phyloP scores from a whole-genome alignment of 2,329 filamentous ascomycete species.

The Drechslera avenae region DNA sequence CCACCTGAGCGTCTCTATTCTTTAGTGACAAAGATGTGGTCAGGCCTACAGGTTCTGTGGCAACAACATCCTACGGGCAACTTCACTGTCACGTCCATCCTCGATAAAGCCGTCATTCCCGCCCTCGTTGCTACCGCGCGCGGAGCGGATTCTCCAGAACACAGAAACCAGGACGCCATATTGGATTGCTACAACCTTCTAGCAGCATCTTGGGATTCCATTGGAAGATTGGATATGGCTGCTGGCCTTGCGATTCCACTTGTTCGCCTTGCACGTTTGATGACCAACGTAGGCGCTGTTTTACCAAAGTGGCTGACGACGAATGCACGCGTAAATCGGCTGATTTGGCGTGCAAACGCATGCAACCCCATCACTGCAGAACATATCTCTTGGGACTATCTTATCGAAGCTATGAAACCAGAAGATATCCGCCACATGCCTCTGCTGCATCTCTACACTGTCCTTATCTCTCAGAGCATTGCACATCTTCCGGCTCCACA shows the following conservation, averaged over 20 bases:
- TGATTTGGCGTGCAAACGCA: slow-evolving; percentile 41
- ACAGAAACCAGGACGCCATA: slow-evolving; percentile 14
- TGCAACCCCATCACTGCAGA: slow-evolving; percentile 22
- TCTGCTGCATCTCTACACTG: slow-evolving; percentile 38
- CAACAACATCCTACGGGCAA: slow-evolving; percentile 17
- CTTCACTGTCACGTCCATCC: slow-evolving; percentile 27
- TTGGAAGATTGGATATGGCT: slow-evolving; percentile 29
- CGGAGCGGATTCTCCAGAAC: not conserved
- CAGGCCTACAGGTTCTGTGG: slow-evolving; percentile 26
- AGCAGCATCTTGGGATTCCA: slow-evolving; percentile 33
- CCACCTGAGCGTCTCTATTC: slow-evolving; percentile 22
- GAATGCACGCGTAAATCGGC: slow-evolving; percentile 22
- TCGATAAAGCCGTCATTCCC: slow-evolving; percentile 29
- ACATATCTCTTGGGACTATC: slow-evolving; percentile 29
- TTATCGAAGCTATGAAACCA: slow-evolving; percentile 28
- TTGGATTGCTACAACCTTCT: slow-evolving; percentile 33
- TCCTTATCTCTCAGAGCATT: slow-evolving; percentile 40
- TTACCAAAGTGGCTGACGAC: slow-evolving; percentile 33
- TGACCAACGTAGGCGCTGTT: slow-evolving; percentile 28
- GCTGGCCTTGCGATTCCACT: slow-evolving; percentile 36
- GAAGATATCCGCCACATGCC: slow-evolving; percentile 25
- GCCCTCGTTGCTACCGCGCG: slow-evolving; percentile 22
- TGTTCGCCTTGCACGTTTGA: slow-evolving; percentile 37
- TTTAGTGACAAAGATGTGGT: slow-evolving; percentile 31
- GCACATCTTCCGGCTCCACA: slow-evolving; percentile 18